These are phyloP conservation scores for Chalaropsis ovoidea DNA, from an alignment of 2,329 filamentous ascomycete species.

Conservation along the genomic window DNA sequence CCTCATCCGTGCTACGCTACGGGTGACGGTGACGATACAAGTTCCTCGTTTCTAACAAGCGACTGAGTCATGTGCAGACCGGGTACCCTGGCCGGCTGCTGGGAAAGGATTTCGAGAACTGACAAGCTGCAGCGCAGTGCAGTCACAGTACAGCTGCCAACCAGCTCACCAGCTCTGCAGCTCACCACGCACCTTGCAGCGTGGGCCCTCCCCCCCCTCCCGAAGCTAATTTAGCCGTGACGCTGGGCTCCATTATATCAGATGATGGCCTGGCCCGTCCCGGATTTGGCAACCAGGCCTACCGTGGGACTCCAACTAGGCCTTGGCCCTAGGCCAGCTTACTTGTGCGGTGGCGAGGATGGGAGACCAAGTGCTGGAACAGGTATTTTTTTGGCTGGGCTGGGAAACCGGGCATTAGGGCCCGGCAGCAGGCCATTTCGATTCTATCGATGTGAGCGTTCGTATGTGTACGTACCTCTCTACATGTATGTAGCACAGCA, in stretches of 20 bases:
- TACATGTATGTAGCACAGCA: background rate
- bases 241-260: background rate
- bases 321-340: background rate
- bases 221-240: background rate
- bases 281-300: background rate
- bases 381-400: background rate
- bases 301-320: background rate
- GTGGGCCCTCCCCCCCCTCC: background rate
- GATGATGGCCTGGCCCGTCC: background rate
- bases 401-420: background rate
- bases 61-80: slow-evolving; percentile 1
- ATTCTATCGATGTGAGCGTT: too few relatives aligned
- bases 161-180: background rate
- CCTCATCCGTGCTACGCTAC: background rate
- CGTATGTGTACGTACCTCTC: background rate
- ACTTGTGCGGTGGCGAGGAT: background rate
- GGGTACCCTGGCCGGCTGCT: background rate
- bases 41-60: too few relatives aligned
- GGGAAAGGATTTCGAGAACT: background rate
- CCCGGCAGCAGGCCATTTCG: background rate
- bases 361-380: background rate
- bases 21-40: background rate
- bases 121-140: background rate
- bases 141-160: background rate
- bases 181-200: background rate